A percentile compares a stretch with the other conserved stretches of the same genome.
phyloP scores from a whole-genome alignment of 2,329 filamentous ascomycete species.

The Aspergillus caelatus region DNA sequence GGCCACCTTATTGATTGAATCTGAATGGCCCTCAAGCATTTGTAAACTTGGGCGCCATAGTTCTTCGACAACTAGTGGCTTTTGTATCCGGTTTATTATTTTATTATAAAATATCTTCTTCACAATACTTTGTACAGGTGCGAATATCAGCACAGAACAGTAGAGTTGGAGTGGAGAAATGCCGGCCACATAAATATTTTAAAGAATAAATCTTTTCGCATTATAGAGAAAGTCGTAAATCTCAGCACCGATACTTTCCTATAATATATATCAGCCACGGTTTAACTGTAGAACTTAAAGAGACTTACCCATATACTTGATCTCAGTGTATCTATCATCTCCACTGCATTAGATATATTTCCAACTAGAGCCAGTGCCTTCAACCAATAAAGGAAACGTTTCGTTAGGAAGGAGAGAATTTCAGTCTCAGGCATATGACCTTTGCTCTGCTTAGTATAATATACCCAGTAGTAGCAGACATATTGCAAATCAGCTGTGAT shows the following conservation, averaged over 20 bases:
- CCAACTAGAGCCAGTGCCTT: neutral
- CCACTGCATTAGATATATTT: neutral
- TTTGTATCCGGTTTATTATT: neutral
- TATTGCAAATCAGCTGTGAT: constrained; percentile 29
- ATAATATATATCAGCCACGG: neutral
- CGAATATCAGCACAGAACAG: neutral
- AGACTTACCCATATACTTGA: neutral
- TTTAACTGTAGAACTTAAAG: neutral
- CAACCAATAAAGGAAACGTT: neutral
- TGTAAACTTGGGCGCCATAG: neutral
- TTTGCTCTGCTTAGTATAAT: constrained; percentile 21
- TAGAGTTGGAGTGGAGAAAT: neutral
- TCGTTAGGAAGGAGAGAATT: neutral
- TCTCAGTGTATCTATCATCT: neutral
- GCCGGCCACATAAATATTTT: neutral
- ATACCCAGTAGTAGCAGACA: constrained; percentile 18
- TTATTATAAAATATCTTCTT: neutral
- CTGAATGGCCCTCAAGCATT: constrained; percentile 10
- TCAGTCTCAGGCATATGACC: neutral
- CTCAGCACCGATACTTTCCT: neutral
- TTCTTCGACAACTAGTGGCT: neutral
- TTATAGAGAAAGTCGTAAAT: neutral
- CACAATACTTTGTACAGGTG: neutral
- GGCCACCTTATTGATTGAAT: no score
- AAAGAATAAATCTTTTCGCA: neutral